Base-by-base conservation (phyloP, 108 stramenopile genomes). In the Mediolabrus comicus region DNA sequence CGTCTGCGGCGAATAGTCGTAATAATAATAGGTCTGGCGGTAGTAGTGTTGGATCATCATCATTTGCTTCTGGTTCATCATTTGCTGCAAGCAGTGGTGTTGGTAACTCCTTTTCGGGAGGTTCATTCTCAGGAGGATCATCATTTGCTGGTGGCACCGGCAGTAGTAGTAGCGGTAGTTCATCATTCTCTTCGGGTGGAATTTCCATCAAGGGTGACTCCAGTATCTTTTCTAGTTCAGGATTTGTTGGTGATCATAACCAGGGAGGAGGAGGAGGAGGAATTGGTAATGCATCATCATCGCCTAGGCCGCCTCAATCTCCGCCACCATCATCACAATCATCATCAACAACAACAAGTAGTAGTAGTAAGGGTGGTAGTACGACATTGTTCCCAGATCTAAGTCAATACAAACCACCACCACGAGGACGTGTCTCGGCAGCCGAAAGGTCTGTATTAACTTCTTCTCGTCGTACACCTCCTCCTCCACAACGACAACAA, bases 381-480 rank as follows among this genome's bases (percentile, higher is more conserved):
- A 22, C 33, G 5, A 6, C 46, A 49, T 6, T 49, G 9, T 49
- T 49, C 7, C 46, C 46, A 1, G 46, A 49, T 49, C 46, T 49
- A 49, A 49, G 46, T 24, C 46, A 49, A 49, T 49, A 49, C 46
- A 49, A 49, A 49, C 46, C 46, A 49, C 46, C 46, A 22, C 46
- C 46, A 17, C 46, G 46, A 0, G 46, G 46, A 9, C 3, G 46
- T 22, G 19, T 49, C 4, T 49, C 46, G n/a, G 46, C 46, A 2
- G 46, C 46, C 1, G 46, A 49, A 49, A 17, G 46, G 22, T 49
- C 46, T 22, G 46, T 49, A 4, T 49, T 49, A 22, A 49, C 7
- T 33, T 3, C 33, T 33, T 33, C 33, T 33, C 46, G 46, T 22
- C 46, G 46, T 22, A 49, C 46, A 22, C 17, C 46, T 46, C 41